These are phyloP conservation scores for Jimgerdemannia flammicorona DNA, from an alignment of 192 early-diverging fungal species.

Conservation along the genomic window DNA sequence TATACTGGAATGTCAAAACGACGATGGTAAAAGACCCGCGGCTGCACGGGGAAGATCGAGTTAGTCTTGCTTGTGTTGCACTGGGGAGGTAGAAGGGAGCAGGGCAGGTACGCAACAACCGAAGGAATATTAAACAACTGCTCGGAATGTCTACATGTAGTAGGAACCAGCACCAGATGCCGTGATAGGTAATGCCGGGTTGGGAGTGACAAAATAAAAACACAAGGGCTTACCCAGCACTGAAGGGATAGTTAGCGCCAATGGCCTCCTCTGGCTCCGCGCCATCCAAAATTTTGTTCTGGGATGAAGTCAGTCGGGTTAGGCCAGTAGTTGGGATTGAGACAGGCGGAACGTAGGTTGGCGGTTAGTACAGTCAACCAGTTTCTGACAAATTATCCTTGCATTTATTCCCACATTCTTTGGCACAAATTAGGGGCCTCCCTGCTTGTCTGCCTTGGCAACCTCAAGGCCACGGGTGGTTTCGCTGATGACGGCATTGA, in stretches of 20 bases:
- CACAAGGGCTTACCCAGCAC: conserved; percentile 25
- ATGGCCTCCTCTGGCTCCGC: conserved; percentile 16
- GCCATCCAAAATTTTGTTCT: conserved; percentile 37
- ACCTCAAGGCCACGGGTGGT: conserved; percentile 24
- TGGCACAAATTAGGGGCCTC: conserved; percentile 22
- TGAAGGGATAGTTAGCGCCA: conserved; percentile 45
- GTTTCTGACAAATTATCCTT: not conserved
- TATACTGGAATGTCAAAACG: too few relatives aligned
- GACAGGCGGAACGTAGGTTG: conserved; percentile 2
- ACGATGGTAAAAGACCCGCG: too few relatives aligned
- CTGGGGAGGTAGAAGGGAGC: too few relatives aligned
- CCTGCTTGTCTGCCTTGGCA: conserved; percentile 10
- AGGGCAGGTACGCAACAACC: too few relatives aligned
- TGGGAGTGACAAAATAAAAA: too few relatives aligned
- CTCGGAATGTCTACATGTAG: too few relatives aligned
- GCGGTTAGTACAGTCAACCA: conserved; percentile 1
- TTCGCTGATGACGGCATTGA: conserved; percentile 39
- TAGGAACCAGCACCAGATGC: too few relatives aligned
- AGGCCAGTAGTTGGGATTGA: conserved; percentile 33
- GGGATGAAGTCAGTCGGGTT: conserved; percentile 40
- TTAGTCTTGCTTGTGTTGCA: too few relatives aligned
- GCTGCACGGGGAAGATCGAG: too few relatives aligned
- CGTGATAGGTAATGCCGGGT: too few relatives aligned
- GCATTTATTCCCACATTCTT: conserved; percentile 9
- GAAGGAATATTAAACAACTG: too few relatives aligned